Percentiles rank a stretch among this genome's conserved stretches.
phyloP scores from a whole-genome alignment of 805 yeast genomes.

The Wickerhamomyces alni region DNA sequence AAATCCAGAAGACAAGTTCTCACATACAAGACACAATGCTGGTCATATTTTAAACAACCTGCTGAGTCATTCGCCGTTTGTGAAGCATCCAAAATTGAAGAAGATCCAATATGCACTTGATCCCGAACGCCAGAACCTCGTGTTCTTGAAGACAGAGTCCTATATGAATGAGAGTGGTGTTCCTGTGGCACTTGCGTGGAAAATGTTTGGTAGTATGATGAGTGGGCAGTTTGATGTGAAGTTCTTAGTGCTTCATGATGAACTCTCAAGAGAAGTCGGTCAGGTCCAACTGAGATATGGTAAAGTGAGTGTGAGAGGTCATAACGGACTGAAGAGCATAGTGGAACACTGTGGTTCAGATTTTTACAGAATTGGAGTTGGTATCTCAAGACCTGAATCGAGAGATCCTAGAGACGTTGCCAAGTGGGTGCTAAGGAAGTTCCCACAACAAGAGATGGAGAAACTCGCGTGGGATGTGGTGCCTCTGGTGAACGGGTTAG shows the following conservation, averaged over 20 bases:
- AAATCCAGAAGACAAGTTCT: conserved; percentile 63
- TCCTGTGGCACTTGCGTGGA: conserved; percentile 46
- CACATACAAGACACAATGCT: conserved; percentile 68
- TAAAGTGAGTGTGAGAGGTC: conserved; percentile 68
- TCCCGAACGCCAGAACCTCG: conserved; percentile 24
- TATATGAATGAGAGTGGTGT: conserved; percentile 71
- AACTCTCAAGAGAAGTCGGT: conserved; percentile 62
- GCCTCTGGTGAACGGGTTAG: conserved; percentile 31
- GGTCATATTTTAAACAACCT: conserved; percentile 55
- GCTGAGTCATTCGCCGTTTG: conserved; percentile 11
- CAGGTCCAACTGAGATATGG: conserved; percentile 55
- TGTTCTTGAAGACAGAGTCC: conserved; percentile 45
- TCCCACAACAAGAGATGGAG: conserved; percentile 38
- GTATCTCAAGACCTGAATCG: conserved; percentile 63
- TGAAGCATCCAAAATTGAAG: conserved; percentile 3
- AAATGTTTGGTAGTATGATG: conserved; percentile 23
- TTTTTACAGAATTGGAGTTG: conserved; percentile 66
- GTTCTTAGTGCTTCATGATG: conserved; percentile 72
- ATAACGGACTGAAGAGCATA: conserved; percentile 72
- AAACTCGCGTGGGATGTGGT: conserved; percentile 34
- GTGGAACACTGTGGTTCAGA: conserved; percentile 37
- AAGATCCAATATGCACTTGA: conserved; percentile 15
- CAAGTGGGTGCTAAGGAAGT: conserved; percentile 55
- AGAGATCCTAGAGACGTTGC: conserved; percentile 40
- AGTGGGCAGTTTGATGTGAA: conserved; percentile 27